Conservation (phyloP, 1,284 basidiomycete species). For the Cutaneotrichosporon dermatis region DNA sequence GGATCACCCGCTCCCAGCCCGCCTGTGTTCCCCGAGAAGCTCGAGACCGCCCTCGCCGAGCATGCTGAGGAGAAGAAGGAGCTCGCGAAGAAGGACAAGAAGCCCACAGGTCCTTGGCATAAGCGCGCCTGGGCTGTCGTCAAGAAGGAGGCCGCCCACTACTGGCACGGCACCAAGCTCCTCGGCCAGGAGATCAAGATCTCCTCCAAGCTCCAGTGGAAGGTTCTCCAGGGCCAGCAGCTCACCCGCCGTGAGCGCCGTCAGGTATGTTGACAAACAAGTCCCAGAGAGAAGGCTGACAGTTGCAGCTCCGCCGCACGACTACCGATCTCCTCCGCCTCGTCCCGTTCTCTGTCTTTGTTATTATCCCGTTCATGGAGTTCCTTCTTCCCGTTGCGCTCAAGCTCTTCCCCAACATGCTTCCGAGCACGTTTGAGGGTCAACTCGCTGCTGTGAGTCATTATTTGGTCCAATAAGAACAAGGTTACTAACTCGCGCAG, state of each 20-base stretch:
- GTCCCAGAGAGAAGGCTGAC: too few species aligned
- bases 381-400: conserved; percentile 92
- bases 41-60: conserved; percentile 18
- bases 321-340: conserved; percentile 88
- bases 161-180: conserved; percentile 95
- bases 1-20: conserved; percentile 24
- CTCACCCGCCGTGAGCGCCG: conserved; percentile 89
- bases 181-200: conserved; percentile 93
- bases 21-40: conserved; percentile 10
- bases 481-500: conserved; percentile 48
- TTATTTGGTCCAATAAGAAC: neutral
- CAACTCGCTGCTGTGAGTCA: conserved; percentile 77
- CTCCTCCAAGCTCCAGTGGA: conserved; percentile 79
- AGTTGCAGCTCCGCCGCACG: conserved; percentile 74
- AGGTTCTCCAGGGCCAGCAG: conserved; percentile 84
- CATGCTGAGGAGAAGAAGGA: conserved; percentile 19
- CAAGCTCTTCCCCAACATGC: conserved; percentile 98
- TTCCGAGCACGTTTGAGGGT: conserved; percentile 97
- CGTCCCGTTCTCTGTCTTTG: conserved; percentile 90
- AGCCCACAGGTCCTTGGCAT: conserved; percentile 37
- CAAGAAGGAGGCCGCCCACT: conserved; percentile 93
- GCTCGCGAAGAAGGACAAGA: conserved; percentile 53
- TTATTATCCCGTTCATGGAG: conserved; percentile 98
- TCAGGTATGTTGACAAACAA: conserved; percentile 59
- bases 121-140: conserved; percentile 71